Conservation (phyloP, 2,329 filamentous ascomycete species). For the Neofusicoccum umdonicola region DNA sequence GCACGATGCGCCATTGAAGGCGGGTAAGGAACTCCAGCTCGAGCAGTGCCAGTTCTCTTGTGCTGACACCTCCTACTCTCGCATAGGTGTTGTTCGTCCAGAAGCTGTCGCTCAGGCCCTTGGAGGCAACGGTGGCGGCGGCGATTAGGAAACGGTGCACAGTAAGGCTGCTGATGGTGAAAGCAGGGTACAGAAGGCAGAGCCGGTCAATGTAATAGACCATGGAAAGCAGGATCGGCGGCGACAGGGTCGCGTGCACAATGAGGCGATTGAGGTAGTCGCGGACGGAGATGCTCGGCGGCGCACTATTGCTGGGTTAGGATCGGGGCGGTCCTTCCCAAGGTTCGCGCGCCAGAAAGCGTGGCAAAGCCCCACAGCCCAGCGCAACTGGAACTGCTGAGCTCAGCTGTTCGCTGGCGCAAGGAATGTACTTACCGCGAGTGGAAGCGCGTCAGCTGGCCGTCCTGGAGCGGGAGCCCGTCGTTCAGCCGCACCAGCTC, state of each 20-base stretch:
- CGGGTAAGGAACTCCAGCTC: conserved; percentile 91
- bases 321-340: conserved; percentile 10
- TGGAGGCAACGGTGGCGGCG: conserved; percentile 90
- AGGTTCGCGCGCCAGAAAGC: neutral
- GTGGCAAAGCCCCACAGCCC: neutral
- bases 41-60: conserved; percentile 83
- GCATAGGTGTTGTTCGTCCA: conserved; percentile 99
- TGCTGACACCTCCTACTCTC: conserved; percentile 84
- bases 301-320: conserved; percentile 47
- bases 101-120: conserved; percentile 93
- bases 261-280: conserved; percentile 93
- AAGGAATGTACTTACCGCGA: conserved; percentile 62
- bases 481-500: conserved; percentile 95
- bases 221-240: conserved; percentile 94
- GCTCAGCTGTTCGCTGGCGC: neutral
- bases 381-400: neutral
- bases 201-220: conserved; percentile 98
- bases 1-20: conserved; percentile 95
- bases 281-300: conserved; percentile 88
- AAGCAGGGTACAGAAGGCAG: conserved; percentile 87
- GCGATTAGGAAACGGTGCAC: conserved; percentile 97
- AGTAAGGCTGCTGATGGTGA: conserved; percentile 93
- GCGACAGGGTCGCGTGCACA: conserved; percentile 88
- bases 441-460: conserved; percentile 89
- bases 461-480: conserved; percentile 76